A percentile compares a stretch with the other conserved stretches of the same genome.
Evolutionary conservation across 768 basidiomycete species (phyloP).

Genomic region (Russula emetica): DNA sequence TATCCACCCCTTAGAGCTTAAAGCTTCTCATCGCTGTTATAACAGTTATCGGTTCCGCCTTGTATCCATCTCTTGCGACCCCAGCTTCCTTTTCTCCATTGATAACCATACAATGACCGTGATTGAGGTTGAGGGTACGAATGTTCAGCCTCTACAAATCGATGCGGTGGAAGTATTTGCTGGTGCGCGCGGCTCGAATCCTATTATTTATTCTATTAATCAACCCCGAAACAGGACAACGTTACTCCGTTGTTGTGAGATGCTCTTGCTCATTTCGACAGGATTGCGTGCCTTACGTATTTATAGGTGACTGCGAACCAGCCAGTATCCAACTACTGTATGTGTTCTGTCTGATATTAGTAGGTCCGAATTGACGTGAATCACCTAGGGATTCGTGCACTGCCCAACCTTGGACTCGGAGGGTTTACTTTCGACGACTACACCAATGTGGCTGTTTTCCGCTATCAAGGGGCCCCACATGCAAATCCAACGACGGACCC

Average conservation of each 20-base stretch:
- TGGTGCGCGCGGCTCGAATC: conserved; percentile 31
- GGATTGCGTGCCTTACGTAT: not conserved
- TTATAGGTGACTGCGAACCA: conserved; percentile 39
- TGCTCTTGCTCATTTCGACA: not conserved
- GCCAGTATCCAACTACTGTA: conserved; percentile 45
- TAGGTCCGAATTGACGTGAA: not conserved
- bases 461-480: conserved; percentile 37
- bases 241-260: conserved; percentile 33
- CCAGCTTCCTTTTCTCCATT: conserved; percentile 40
- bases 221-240: conserved; percentile 23
- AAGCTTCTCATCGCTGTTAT: not conserved
- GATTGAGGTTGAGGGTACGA: conserved; percentile 42
- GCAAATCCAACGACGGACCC: conserved; percentile 34
- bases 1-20: too few species aligned
- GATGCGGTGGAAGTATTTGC: conserved; percentile 42
- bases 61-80: conserved; percentile 31
- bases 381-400: conserved; percentile 29
- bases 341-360: conserved; percentile 18
- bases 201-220: not conserved
- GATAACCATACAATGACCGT: conserved; percentile 41
- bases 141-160: conserved; percentile 35
- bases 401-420: conserved; percentile 29
- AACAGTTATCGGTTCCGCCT: conserved; percentile 29
- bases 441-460: conserved; percentile 39
- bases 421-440: conserved; percentile 29